phyloP scores from a whole-genome alignment of 805 yeast genomes.

The Dipodascus geniculatus region DNA sequence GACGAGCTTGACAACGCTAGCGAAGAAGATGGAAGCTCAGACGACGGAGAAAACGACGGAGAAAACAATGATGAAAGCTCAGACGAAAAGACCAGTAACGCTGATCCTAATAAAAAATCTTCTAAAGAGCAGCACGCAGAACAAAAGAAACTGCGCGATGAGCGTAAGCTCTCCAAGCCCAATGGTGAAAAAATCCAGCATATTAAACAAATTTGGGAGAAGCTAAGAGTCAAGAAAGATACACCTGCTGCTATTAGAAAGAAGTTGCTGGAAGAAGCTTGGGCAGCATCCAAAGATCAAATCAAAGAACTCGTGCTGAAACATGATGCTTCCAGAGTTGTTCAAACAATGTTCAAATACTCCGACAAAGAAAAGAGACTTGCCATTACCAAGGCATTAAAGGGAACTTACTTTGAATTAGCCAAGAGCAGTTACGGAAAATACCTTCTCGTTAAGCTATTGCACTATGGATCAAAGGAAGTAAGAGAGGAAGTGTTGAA shows the following conservation, averaged over 20 bases:
- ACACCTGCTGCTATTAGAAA: slow-evolving; percentile 67
- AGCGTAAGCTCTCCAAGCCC: slow-evolving; percentile 77
- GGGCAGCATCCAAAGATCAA: slow-evolving; percentile 70
- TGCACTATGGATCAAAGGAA: slow-evolving; percentile 84
- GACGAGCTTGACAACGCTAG: slow-evolving; percentile 7
- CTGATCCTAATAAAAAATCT: slow-evolving; percentile 25
- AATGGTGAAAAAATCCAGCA: slow-evolving; percentile 78
- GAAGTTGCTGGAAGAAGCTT: slow-evolving; percentile 68
- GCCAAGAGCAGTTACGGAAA: slow-evolving; percentile 94
- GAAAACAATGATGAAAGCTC: slow-evolving; percentile 23
- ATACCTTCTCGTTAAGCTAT: slow-evolving; percentile 72
- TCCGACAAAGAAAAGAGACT: slow-evolving; percentile 71
- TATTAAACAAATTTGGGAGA: slow-evolving; percentile 86
- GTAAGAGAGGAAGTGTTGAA: slow-evolving; percentile 63
- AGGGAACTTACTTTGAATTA: slow-evolving; percentile 64
- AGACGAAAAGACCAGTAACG: slow-evolving; percentile 24
- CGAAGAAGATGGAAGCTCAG: slow-evolving; percentile 6
- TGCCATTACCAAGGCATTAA: slow-evolving; percentile 51
- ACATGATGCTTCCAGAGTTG: slow-evolving; percentile 94
- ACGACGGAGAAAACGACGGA: slow-evolving; percentile 18
- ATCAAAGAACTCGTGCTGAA: slow-evolving; percentile 78
- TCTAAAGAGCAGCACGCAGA: slow-evolving; percentile 68
- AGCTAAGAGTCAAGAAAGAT: slow-evolving; percentile 73
- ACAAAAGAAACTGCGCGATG: slow-evolving; percentile 64
- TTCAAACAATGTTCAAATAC: slow-evolving; percentile 84